phyloP scores from a whole-genome alignment of 2,329 filamentous ascomycete genomes.

The Venturia oleaginea region DNA sequence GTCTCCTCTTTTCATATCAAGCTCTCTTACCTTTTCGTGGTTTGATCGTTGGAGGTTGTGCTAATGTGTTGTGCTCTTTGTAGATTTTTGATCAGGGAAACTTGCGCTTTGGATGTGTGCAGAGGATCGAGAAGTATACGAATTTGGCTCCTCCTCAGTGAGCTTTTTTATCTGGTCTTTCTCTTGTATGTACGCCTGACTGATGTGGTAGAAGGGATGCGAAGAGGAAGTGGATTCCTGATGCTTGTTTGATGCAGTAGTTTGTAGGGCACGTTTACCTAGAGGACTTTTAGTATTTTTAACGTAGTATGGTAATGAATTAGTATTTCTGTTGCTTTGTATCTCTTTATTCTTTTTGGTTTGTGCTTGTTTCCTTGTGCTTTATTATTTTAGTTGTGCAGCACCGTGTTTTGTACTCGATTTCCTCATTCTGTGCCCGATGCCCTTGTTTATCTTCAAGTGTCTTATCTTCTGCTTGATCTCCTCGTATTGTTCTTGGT shows the following conservation, averaged over 20 bases:
- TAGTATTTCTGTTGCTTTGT: not conserved
- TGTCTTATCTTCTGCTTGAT: too few species aligned
- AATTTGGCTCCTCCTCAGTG: constrained; percentile 17
- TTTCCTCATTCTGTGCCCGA: too few species aligned
- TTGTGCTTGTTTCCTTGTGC: too few species aligned
- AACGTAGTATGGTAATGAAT: not conserved
- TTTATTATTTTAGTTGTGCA: too few species aligned
- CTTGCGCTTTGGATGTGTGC: constrained; percentile 50
- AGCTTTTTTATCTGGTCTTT: not conserved
- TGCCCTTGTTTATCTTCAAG: too few species aligned
- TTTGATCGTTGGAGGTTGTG: not conserved
- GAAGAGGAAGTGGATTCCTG: not conserved
- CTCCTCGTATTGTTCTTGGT: too few species aligned
- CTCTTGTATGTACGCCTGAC: not conserved
- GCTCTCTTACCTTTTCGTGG: too few species aligned
- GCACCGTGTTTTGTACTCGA: too few species aligned
- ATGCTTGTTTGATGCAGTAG: not conserved
- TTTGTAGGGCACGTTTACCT: not conserved
- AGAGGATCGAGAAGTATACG: constrained; percentile 32
- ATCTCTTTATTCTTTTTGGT: too few species aligned
- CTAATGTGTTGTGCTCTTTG: constrained; percentile 12
- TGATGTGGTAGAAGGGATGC: not conserved
- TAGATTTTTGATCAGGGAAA: constrained; percentile 56
- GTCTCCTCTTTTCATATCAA: not conserved
- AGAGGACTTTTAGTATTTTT: constrained; percentile 13